Evolutionary conservation across 2,329 filamentous ascomycete genomes (phyloP), one percentile per base, ranked within the genome.

Genomic region (Claviceps quebecensis): DNA sequence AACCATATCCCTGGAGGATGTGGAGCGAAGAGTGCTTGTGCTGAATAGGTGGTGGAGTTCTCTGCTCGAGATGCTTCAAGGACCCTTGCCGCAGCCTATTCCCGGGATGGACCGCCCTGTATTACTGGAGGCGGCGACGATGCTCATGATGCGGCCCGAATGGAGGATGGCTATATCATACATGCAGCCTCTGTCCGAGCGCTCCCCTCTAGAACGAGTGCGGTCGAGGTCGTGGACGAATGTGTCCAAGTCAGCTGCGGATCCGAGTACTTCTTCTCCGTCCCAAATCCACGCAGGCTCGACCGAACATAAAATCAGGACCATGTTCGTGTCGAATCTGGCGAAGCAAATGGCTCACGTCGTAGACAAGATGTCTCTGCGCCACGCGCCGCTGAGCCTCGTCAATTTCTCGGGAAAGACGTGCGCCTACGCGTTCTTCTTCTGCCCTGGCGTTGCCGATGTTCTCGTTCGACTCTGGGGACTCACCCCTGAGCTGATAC

Each of bases 371-470:
- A 85, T 95, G 81, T 89, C 87, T 16, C 72, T 87, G 60, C 80
- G 87, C 47, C 84, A 88, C 53, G 72, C 72, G 4, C 77, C 78
- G 1, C 60, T 72, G 19, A 84, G 80, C 58, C 66, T 89, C 53
- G 86, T 95, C 53, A 84, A 85, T 34, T 95, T 95, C 63, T 88
- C 87, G 50, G 90, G 87, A 54, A 94, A 93, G 67, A 87, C 88
- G 4, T 91, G 86, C 61, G 89, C 90, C 2, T 95, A 94, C 65
- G 89, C 87, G 34, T 95, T 95, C 67, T 93, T 91, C 69, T 96
- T 95, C 61, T 90, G 87, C 29, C 87, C 88, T 0, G 87, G 87
- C 4, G 79, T 95, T 51, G 85, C 87, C 7, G 88, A 95, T 61
- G 79, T 95, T 48, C 73, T 95, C 47, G 79, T 91, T 26, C 80